Conservation (phyloP, 345 rosid genomes). For the Gossypium australe region DNA sequence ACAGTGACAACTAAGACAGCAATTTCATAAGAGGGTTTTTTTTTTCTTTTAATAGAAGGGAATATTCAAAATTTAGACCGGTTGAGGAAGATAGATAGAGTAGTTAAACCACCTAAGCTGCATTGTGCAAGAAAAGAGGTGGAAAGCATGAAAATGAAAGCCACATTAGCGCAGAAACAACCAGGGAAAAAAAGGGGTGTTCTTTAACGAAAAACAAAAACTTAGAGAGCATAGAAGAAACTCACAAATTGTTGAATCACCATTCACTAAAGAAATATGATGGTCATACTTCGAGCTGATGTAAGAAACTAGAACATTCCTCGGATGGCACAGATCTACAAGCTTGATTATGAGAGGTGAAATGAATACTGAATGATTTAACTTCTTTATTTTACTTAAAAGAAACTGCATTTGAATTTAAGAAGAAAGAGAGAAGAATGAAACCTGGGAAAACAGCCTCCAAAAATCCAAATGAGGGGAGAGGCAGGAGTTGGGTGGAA, state of each 20-base stretch:
- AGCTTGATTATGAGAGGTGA: background rate
- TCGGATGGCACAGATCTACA: conserved; percentile 18
- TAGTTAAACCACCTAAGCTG: conserved; percentile 26
- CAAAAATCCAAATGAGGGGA: background rate
- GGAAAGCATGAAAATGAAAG: conserved; percentile 1
- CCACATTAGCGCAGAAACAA: background rate
- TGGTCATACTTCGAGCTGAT: background rate
- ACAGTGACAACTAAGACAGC: background rate
- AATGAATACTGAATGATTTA: background rate
- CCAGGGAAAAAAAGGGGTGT: background rate
- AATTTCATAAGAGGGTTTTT: background rate
- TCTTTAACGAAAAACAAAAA: background rate
- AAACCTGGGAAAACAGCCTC: conserved; percentile 10
- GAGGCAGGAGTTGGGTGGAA: background rate
- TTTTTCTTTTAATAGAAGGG: background rate
- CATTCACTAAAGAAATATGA: background rate
- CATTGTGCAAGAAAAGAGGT: background rate
- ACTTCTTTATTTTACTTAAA: background rate
- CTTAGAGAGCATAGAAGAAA: background rate
- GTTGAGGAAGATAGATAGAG: background rate
- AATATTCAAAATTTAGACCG: background rate
- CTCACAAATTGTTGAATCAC: background rate
- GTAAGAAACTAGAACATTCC: background rate
- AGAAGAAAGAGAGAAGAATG: background rate
- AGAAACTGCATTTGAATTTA: background rate